Conservation (phyloP, 140 eudicot genomes). For the Stevia rebaudiana region DNA sequence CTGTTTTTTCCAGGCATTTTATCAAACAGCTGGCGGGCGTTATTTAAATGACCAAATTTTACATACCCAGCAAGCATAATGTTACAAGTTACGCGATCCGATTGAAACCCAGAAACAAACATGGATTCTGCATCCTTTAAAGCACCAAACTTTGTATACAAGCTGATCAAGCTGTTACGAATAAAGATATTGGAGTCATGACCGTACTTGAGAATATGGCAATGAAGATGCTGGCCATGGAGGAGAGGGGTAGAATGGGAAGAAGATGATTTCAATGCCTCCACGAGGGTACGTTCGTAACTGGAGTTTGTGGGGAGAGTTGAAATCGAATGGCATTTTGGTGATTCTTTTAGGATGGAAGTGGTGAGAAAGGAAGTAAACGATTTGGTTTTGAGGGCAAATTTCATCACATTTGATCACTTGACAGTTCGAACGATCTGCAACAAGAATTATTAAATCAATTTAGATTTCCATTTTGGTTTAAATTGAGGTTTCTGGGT, state of each 20-base stretch:
- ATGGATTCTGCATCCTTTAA: constrained; percentile 40
- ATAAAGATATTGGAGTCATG: constrained; percentile 44
- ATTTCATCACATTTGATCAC: constrained; percentile 17
- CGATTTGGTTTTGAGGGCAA: not conserved
- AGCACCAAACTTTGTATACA: constrained; percentile 47
- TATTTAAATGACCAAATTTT: not conserved
- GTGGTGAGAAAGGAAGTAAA: not conserved
- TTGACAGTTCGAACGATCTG: not conserved
- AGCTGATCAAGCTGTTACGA: constrained; percentile 54
- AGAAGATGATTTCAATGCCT: constrained; percentile 52
- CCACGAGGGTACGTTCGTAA: constrained; percentile 37
- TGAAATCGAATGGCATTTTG: constrained; percentile 4
- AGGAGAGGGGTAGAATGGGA: constrained; percentile 28
- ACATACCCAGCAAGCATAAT: constrained; percentile 22
- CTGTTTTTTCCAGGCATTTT: constrained; percentile 20
- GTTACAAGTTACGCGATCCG: constrained; percentile 37
- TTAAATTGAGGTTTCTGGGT: no score
- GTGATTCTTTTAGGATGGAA: not conserved
- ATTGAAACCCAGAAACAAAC: constrained; percentile 32
- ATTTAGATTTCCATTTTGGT: not conserved
- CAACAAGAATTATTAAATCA: not conserved
- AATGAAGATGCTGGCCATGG: constrained; percentile 49
- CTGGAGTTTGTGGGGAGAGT: constrained; percentile 4
- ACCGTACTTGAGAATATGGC: constrained; percentile 36
- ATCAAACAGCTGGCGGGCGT: constrained; percentile 30